Conservation (phyloP, 2,329 filamentous ascomycete species). For the Stemphylium lycopersici region DNA sequence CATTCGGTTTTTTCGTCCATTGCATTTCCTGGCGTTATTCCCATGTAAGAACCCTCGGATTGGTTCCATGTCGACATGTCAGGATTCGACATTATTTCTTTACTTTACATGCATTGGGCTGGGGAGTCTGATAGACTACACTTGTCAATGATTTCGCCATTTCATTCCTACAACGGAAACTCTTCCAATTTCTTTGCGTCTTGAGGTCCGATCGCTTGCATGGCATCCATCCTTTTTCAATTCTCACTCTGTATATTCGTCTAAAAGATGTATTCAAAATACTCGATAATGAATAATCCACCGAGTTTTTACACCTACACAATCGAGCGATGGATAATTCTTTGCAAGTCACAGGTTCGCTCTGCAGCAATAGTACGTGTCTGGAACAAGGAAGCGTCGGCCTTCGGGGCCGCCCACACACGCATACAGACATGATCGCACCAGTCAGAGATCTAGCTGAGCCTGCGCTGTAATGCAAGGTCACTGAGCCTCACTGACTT, state of each 20-base stretch:
- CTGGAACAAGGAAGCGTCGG: too few relatives aligned
- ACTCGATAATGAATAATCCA: too few relatives aligned
- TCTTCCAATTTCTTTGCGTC: neutral
- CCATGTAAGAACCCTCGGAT: slow-evolving; percentile 33
- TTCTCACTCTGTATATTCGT: too few relatives aligned
- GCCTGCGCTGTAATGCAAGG: neutral
- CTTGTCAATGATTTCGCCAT: slow-evolving; percentile 3
- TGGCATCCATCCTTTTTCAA: too few relatives aligned
- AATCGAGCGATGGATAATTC: too few relatives aligned
- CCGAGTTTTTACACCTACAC: too few relatives aligned
- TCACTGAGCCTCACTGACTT: slow-evolving; percentile 1
- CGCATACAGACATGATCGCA: neutral
- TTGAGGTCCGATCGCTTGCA: too few relatives aligned
- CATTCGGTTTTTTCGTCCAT: slow-evolving; percentile 20
- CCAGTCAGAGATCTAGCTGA: neutral
- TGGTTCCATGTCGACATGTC: slow-evolving; percentile 23
- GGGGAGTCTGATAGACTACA: slow-evolving; percentile 6
- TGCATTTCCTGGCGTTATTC: slow-evolving; percentile 30
- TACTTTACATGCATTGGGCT: slow-evolving; percentile 7
- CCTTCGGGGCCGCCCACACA: neutral
- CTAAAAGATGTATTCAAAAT: too few relatives aligned
- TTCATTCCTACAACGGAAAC: neutral
- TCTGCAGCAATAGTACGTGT: too few relatives aligned
- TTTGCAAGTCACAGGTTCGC: too few relatives aligned
- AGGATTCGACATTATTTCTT: slow-evolving; percentile 7